Percentiles rank a stretch among this genome's conserved stretches.
These are phyloP conservation scores for Kwoniella shivajii DNA, from an alignment of 1,284 basidiomycete species.

Conservation along the genomic window DNA sequence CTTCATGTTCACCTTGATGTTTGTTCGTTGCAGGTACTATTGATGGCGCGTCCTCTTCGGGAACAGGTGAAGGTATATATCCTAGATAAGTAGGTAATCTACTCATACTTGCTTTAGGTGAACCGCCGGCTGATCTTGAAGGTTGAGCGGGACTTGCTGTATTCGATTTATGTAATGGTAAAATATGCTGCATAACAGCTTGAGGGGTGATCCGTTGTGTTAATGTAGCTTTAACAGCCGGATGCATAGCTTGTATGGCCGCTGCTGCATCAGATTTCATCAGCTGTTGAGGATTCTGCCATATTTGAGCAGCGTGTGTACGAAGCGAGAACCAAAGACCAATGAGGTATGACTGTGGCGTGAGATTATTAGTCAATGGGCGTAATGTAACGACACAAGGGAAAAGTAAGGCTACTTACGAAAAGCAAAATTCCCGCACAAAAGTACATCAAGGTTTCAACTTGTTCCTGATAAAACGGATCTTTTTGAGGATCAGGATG, in stretches of 20 bases:
- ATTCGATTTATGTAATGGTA: conserved; percentile 45
- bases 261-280: conserved; percentile 66
- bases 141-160: conserved; percentile 14
- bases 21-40: too few relatives aligned
- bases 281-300: conserved; percentile 93
- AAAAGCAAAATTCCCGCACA: conserved; percentile 87
- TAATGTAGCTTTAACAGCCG: conserved; percentile 66
- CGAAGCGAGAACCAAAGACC: conserved; percentile 98
- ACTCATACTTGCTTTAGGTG: conserved; percentile 3
- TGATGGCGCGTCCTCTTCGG: background rate
- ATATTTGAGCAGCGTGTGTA: conserved; percentile 97
- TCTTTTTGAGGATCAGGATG: conserved; percentile 91
- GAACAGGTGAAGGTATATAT: background rate
- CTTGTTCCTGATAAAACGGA: conserved; percentile 94
- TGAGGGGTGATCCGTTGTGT: conserved; percentile 68
- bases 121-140: conserved; percentile 3
- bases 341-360: conserved; percentile 85
- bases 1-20: background rate
- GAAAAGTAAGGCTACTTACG: conserved; percentile 60
- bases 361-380: too few relatives aligned
- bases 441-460: conserved; percentile 91
- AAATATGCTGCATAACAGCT: conserved; percentile 51
- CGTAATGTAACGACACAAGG: too few relatives aligned
- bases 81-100: conserved; percentile 6
- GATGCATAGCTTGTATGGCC: conserved; percentile 50